A percentile compares a stretch with the other conserved stretches of the same genome.
Evolutionary conservation across 2,329 filamentous ascomycete species (phyloP).

Genomic region (Diaporthe citrichinensis): DNA sequence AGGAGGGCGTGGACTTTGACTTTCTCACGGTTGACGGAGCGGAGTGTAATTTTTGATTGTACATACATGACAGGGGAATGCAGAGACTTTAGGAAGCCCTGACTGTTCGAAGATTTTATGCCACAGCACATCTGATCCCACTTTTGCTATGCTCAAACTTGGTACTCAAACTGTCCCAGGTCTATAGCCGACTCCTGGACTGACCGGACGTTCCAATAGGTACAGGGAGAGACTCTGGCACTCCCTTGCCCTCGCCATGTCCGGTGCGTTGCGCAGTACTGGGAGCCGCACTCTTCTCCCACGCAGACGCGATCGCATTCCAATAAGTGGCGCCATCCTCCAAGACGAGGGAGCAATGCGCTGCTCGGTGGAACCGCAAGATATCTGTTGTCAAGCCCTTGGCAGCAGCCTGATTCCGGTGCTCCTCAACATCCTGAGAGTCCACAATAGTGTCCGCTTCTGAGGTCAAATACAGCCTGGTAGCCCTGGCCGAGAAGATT

Average conservation of each 20-base stretch:
- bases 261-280: not conserved
- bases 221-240: not conserved
- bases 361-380: conserved; percentile 27
- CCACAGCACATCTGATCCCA: not conserved
- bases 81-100: not conserved
- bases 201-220: not conserved
- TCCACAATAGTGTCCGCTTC: conserved; percentile 31
- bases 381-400: conserved; percentile 26
- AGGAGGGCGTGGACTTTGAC: conserved; percentile 72
- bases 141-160: not conserved
- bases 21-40: conserved; percentile 66
- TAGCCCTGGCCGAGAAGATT: conserved; percentile 25
- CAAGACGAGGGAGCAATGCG: conserved; percentile 37
- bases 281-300: conserved; percentile 4
- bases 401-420: conserved; percentile 24
- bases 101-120: not conserved
- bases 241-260: not conserved
- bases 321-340: conserved; percentile 35
- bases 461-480: conserved; percentile 39
- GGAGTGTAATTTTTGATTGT: conserved; percentile 29
- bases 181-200: not conserved
- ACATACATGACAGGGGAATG: not conserved
- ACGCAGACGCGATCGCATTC: conserved; percentile 26
- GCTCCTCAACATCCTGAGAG: conserved; percentile 23
- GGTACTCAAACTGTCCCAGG: not conserved